These are phyloP conservation scores for Zopfia rhizophila DNA, from an alignment of 2,329 filamentous ascomycete species.

Conservation along the genomic window DNA sequence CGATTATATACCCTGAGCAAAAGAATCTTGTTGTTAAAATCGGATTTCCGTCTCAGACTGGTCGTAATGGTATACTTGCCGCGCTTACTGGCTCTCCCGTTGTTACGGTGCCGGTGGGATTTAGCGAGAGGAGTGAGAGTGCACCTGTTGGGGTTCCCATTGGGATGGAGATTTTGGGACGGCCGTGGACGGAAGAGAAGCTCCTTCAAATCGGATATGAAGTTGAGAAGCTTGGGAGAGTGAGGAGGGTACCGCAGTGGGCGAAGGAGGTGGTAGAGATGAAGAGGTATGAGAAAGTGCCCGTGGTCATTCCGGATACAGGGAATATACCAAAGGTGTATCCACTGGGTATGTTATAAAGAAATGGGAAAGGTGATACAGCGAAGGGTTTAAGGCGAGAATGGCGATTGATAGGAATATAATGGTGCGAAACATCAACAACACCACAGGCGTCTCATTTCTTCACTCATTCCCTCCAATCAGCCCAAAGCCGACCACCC, in stretches of 20 bases:
- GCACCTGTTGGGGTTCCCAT: constrained; percentile 70
- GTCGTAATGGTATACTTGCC: constrained; percentile 68
- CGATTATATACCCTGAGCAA: constrained; percentile 72
- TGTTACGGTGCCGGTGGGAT: constrained; percentile 65
- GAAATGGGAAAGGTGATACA: too few species aligned
- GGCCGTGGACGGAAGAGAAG: constrained; percentile 65
- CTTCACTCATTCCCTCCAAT: too few species aligned
- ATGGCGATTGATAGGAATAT: too few species aligned
- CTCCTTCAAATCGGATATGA: constrained; percentile 65
- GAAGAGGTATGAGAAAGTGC: constrained; percentile 56
- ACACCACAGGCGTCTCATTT: too few species aligned
- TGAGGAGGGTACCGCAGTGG: constrained; percentile 61
- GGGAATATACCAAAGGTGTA: constrained; percentile 58
- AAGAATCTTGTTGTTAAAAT: constrained; percentile 70
- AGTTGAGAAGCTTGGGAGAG: constrained; percentile 59
- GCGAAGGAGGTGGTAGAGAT: constrained; percentile 54
- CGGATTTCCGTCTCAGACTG: constrained; percentile 66
- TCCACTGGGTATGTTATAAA: constrained; percentile 57
- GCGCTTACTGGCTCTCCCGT: constrained; percentile 65
- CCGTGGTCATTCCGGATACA: constrained; percentile 56
- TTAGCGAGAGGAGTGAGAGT: constrained; percentile 59
- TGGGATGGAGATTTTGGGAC: constrained; percentile 71
- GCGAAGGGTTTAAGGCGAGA: too few species aligned
- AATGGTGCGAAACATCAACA: too few species aligned
- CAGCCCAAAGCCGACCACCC: too few species aligned